A percentile compares a stretch with the other conserved stretches of the same genome.
Conservation (phyloP, 2,329 filamentous ascomycete species). For the Colletotrichum sp. region DNA sequence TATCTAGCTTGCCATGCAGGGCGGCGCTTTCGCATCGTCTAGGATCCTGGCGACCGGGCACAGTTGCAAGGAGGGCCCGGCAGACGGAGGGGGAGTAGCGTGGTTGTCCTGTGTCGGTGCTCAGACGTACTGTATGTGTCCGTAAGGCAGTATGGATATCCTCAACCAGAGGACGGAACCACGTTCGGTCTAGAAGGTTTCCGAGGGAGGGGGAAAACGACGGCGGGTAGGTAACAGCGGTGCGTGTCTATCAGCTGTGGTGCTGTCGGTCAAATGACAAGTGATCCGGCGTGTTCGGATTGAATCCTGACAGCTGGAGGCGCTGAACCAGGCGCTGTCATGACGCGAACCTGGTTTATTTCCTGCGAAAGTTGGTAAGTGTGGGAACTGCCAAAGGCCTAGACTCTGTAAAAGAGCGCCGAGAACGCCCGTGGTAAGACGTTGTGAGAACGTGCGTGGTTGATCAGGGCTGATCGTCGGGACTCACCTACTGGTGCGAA, state of each 20-base stretch:
- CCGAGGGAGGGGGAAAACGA: neutral
- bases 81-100: neutral
- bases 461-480: neutral
- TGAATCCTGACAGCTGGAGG: neutral
- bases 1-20: neutral
- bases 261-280: neutral
- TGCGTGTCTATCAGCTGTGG: neutral
- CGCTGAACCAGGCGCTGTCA: neutral
- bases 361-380: slow-evolving; percentile 12
- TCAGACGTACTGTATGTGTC: neutral
- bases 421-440: neutral
- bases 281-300: neutral
- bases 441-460: neutral
- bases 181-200: neutral
- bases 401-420: neutral
- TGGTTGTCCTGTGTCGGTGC: neutral
- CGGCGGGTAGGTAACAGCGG: neutral
- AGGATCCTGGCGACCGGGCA: neutral
- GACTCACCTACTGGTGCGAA: neutral
- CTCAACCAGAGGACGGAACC: neutral
- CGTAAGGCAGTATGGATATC: neutral
- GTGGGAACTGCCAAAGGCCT: slow-evolving; percentile 11
- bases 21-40: neutral
- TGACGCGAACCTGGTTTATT: slow-evolving; percentile 5
- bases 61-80: neutral